Evolutionary conservation across 345 rosid genomes (phyloP).

Genomic region (Gossypium anomalum): DNA sequence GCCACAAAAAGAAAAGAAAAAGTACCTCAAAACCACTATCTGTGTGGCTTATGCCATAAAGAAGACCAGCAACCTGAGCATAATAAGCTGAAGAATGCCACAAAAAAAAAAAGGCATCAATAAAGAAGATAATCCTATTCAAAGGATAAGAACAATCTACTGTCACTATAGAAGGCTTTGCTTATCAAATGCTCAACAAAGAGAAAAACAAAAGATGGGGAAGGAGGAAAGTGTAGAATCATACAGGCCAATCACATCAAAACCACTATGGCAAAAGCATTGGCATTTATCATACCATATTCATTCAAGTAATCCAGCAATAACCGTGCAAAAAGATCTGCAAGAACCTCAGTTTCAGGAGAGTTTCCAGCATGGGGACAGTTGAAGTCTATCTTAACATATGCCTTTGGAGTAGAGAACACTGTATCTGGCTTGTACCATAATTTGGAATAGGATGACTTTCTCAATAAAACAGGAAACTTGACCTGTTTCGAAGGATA

Average conservation of each 20-base stretch:
- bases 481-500: conserved; percentile 48
- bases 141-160: neutral
- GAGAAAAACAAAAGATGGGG: too few relatives aligned
- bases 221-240: too few relatives aligned
- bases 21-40: conserved; percentile 77
- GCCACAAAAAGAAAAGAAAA: neutral
- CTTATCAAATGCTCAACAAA: neutral
- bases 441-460: conserved; percentile 54
- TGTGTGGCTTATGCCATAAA: conserved; percentile 47
- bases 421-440: conserved; percentile 92
- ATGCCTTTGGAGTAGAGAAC: conserved; percentile 81
- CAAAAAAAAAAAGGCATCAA: conserved; percentile 5
- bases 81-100: conserved; percentile 64
- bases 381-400: conserved; percentile 70
- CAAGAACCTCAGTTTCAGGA: conserved; percentile 75
- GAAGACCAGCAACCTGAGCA: conserved; percentile 90
- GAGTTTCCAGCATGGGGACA: conserved; percentile 72
- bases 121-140: conserved; percentile 9
- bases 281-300: conserved; percentile 53
- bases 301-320: conserved; percentile 92
- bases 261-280: neutral
- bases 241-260: too few relatives aligned
- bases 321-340: conserved; percentile 62
- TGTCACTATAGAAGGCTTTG: conserved; percentile 1
- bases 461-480: conserved; percentile 58